A percentile compares a stretch with the other conserved stretches of the same genome.
These are phyloP conservation scores for Polyplosphaeria fusca DNA, from an alignment of 495 filamentous ascomycete genomes.

Conservation along the genomic window DNA sequence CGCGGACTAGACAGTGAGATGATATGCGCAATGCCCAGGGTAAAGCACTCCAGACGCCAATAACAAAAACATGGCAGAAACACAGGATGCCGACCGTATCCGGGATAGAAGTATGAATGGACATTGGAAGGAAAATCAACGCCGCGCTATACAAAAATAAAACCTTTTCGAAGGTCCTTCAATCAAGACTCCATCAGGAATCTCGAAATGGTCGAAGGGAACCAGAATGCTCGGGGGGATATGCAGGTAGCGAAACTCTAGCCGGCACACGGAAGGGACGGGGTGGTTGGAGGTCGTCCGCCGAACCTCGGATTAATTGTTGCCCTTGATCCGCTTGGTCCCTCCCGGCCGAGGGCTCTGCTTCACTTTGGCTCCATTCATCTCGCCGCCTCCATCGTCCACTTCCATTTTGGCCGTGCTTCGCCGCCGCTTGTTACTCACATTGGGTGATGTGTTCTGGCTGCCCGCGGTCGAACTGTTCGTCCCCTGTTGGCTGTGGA, in stretches of 20 bases:
- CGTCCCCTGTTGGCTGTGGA: constrained; percentile 67
- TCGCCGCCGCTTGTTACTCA: constrained; percentile 71
- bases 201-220: background rate
- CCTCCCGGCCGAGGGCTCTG: constrained; percentile 38
- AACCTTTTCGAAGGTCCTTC: background rate
- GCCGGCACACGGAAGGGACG: background rate
- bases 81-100: background rate
- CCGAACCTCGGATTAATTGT: background rate
- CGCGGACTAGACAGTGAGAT: background rate
- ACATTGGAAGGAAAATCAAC: constrained; percentile 14
- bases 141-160: constrained; percentile 30
- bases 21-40: constrained; percentile 16
- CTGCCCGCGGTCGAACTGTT: constrained; percentile 59
- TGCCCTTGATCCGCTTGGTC: constrained; percentile 34
- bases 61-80: background rate
- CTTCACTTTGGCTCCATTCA: constrained; percentile 46
- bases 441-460: constrained; percentile 80
- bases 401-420: constrained; percentile 75
- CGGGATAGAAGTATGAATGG: background rate
- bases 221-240: background rate
- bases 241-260: background rate
- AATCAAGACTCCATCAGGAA: background rate
- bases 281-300: background rate
- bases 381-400: constrained; percentile 50
- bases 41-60: background rate